phyloP scores from a whole-genome alignment of 805 yeast genomes.

The Komagataella pastoris region DNA sequence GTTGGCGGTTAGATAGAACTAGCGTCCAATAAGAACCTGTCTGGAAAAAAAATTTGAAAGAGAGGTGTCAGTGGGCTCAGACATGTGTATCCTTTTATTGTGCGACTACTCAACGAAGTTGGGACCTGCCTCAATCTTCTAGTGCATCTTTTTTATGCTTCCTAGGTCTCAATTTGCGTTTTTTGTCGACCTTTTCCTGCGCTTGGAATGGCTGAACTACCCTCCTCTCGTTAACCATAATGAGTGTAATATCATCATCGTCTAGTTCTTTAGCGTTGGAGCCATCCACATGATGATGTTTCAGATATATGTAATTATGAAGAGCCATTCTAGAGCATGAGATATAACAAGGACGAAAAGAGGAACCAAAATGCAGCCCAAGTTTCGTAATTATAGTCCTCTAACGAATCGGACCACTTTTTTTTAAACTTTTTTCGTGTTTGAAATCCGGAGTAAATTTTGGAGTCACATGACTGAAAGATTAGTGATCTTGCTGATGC shows the following conservation, averaged over 20 bases:
- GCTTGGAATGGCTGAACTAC: neutral
- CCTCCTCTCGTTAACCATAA: neutral
- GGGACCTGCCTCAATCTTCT: neutral
- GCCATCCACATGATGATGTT: slow-evolving; percentile 12
- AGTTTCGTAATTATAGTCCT: neutral
- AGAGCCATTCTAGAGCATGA: slow-evolving; percentile 21
- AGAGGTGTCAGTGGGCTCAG: slow-evolving; percentile 38
- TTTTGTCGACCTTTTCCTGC: neutral
- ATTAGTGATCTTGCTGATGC: neutral
- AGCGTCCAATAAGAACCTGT: slow-evolving; percentile 31
- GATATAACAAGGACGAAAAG: neutral
- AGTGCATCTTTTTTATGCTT: neutral
- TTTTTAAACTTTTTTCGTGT: neutral
- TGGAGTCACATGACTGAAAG: neutral
- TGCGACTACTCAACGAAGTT: neutral
- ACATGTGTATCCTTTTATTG: slow-evolving; percentile 11
- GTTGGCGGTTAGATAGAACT: slow-evolving; percentile 28
- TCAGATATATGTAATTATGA: slow-evolving; percentile 28
- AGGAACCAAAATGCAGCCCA: neutral
- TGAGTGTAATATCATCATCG: neutral
- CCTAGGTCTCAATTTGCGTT: neutral
- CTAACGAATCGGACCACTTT: neutral
- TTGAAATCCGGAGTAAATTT: neutral
- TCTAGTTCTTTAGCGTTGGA: neutral
- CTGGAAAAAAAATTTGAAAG: slow-evolving; percentile 30